Evolutionary conservation across 2,329 filamentous ascomycete genomes (phyloP).

Genomic region (Paracoccidioides brasiliensis): DNA sequence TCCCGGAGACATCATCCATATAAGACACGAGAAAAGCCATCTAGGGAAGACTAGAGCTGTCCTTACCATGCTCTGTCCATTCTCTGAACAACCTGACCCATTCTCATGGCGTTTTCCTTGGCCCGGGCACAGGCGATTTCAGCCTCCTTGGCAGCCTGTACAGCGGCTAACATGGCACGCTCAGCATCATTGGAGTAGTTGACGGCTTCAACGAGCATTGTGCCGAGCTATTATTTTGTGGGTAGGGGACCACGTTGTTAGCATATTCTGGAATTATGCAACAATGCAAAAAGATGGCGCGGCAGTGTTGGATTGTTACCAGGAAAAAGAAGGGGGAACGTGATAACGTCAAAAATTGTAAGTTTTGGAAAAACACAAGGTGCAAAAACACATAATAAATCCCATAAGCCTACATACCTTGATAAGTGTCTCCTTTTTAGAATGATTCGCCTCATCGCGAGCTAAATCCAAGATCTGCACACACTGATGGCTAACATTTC

Average conservation of each 20-base stretch:
- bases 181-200: conserved; percentile 14
- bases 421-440: conserved; percentile 12
- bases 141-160: conserved; percentile 13
- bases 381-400: background rate
- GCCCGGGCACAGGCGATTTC: conserved; percentile 13
- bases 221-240: conserved; percentile 7
- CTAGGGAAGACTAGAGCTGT: background rate
- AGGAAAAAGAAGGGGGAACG: too few species aligned
- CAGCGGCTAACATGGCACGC: conserved; percentile 13
- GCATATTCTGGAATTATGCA: background rate
- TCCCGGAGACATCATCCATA: background rate
- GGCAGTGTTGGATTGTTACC: background rate
- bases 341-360: background rate
- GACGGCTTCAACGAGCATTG: conserved; percentile 13
- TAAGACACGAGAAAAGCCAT: background rate
- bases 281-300: background rate
- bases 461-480: conserved; percentile 12
- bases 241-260: background rate
- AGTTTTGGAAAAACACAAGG: background rate
- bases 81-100: conserved; percentile 9
- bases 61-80: background rate
- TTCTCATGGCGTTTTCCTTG: conserved; percentile 12
- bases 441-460: conserved; percentile 8
- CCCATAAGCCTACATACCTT: conserved; percentile 6
- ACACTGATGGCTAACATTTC: conserved; percentile 9